Evolutionary conservation across 371 early-diverging fungal genomes (phyloP).

Genomic region (Rhizomucor pusillus): DNA sequence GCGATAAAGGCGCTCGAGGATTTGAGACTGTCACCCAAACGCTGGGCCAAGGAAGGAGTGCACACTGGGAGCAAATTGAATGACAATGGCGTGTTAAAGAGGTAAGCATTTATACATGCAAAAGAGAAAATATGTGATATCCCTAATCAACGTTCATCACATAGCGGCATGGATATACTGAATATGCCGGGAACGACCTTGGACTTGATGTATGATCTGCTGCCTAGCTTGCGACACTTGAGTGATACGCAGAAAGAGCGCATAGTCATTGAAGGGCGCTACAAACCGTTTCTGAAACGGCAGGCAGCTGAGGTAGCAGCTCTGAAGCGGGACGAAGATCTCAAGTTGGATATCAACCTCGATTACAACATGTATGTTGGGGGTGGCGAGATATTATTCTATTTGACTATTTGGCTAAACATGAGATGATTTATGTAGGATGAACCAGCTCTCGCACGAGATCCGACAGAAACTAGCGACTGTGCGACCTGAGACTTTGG

Average conservation of each 20-base stretch:
- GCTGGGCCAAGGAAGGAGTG: conserved; percentile 54
- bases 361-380: conserved; percentile 65
- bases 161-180: conserved; percentile 57
- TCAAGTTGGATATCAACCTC: conserved; percentile 61
- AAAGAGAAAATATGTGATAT: neutral
- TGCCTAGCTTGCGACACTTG: conserved; percentile 50
- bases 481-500: conserved; percentile 75
- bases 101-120: conserved; percentile 24
- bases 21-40: conserved; percentile 41
- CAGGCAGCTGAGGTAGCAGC: conserved; percentile 62
- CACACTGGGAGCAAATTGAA: conserved; percentile 21
- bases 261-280: conserved; percentile 63
- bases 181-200: conserved; percentile 45
- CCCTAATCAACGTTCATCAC: too few species aligned
- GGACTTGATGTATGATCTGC: conserved; percentile 37
- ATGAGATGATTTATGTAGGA: conserved; percentile 5
- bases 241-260: conserved; percentile 40
- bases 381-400: too few species aligned
- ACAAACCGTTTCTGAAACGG: conserved; percentile 67
- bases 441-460: conserved; percentile 72
- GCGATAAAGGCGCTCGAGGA: conserved; percentile 43
- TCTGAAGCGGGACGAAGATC: conserved; percentile 67
- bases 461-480: conserved; percentile 63
- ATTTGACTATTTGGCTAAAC: too few species aligned
- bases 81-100: conserved; percentile 54